Evolutionary conservation across 2,329 filamentous ascomycete species (phyloP), one percentile per base, ranked within the genome.

Genomic region (Trichophyton rubrum): DNA sequence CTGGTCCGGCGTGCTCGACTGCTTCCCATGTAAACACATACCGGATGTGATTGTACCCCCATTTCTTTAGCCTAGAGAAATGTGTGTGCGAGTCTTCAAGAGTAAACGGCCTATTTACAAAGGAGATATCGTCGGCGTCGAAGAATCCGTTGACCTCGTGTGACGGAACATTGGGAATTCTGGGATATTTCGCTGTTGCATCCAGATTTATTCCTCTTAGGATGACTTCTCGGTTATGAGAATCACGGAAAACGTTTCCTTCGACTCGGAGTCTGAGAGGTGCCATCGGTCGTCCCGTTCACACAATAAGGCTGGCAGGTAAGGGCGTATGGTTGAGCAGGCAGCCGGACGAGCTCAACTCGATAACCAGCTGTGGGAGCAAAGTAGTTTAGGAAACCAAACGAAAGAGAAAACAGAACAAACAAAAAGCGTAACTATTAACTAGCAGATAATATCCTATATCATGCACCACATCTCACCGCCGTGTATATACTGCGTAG

Each of bases 21-120:
- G 93, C 92, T 74, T 99, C 93, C 93, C 93, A 99, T 0, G 93
- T 97, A 71, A 97, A 99, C 67, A 99, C 80, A 74, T 99, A 99
- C 70, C 93, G 84, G 66, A 99, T 91, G 0, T 89, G 91, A 73
- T 97, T 99, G 80, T 95, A 99, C 13, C 93, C 93, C 79, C 87
- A 96, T 68, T 87, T 86, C 68, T 87, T 89, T 65, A 99, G 75
- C 49, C 91, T 83, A 11, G 88, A 82, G 73, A 99, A 96, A 72
- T 99, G 93, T 15, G 82, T 79, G 68, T 89, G 86, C 0, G 93
- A 90, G 66, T 96, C 89, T 57, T 89, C 84, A 56, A 89, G 80
- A 2, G 86, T 79, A 67, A 99, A 99, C 0, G 93, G 93, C 1
- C 91, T 83, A 62, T 85, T 82, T 66, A 92, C 87, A 69, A 99